phyloP scores from a whole-genome alignment of 495 filamentous ascomycete species.

The Xylaria sp. region DNA sequence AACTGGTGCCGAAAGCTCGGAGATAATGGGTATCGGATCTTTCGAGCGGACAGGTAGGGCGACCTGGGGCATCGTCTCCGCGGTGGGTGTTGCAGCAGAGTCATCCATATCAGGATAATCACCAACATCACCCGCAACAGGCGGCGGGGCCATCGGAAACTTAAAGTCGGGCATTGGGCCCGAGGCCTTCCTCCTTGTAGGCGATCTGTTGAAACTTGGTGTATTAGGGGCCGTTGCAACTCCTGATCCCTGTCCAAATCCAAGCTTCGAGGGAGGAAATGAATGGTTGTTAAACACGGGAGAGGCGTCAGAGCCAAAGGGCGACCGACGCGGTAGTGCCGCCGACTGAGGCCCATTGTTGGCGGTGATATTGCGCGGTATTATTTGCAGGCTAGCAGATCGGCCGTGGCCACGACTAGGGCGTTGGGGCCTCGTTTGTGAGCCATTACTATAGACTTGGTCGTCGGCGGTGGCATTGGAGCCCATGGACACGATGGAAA shows the following conservation, averaged over 20 bases:
- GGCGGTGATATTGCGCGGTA: slow-evolving; percentile 57
- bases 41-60: slow-evolving; percentile 45
- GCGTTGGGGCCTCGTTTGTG: slow-evolving; percentile 48
- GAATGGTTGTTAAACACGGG: slow-evolving; percentile 58
- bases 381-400: slow-evolving; percentile 83
- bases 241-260: slow-evolving; percentile 46
- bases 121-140: slow-evolving; percentile 39
- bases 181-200: slow-evolving; percentile 48
- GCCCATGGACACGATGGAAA: slow-evolving; percentile 95
- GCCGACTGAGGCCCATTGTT: slow-evolving; percentile 46
- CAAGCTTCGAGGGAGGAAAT: slow-evolving; percentile 51
- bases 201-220: slow-evolving; percentile 40
- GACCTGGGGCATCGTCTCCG: slow-evolving; percentile 40
- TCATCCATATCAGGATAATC: slow-evolving; percentile 35
- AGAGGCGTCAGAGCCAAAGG: slow-evolving; percentile 46
- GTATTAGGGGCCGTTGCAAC: slow-evolving; percentile 49
- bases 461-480: slow-evolving; percentile 63
- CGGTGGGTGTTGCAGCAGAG: slow-evolving; percentile 44
- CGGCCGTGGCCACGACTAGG: slow-evolving; percentile 72
- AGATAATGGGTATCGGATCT: slow-evolving; percentile 52
- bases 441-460: slow-evolving; percentile 35
- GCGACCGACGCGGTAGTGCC: slow-evolving; percentile 47
- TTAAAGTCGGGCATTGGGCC: slow-evolving; percentile 67
- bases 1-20: slow-evolving; percentile 64
- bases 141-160: slow-evolving; percentile 66